Percentiles rank a stretch among this genome's conserved stretches.
These are phyloP conservation scores for Phycomyces blakesleeanus DNA, from an alignment of 192 early-diverging fungal species.

Conservation along the genomic window DNA sequence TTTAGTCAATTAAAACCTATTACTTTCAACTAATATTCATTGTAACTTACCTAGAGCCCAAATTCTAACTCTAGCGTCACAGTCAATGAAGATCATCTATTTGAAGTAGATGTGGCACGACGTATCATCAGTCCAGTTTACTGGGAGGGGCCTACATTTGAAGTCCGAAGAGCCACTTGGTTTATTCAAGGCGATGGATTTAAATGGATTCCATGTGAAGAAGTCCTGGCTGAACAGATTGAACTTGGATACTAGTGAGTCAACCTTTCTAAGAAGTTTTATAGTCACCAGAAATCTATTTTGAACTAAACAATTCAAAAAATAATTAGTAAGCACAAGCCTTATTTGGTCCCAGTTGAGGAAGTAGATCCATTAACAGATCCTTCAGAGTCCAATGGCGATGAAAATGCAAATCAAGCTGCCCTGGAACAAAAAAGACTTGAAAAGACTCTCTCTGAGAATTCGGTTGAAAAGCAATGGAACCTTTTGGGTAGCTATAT, in stretches of 20 bases:
- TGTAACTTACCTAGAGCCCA: not conserved
- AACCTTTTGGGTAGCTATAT: conserved; percentile 71
- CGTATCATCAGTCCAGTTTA: conserved; percentile 69
- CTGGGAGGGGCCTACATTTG: conserved; percentile 79
- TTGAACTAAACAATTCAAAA: too few relatives aligned
- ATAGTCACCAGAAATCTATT: not conserved
- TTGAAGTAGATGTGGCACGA: conserved; percentile 72
- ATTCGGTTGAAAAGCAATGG: conserved; percentile 56
- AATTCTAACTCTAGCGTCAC: conserved; percentile 41
- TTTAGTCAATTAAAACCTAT: not conserved
- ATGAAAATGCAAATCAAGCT: not conserved
- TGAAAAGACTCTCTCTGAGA: conserved; percentile 19
- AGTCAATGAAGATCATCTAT: conserved; percentile 76
- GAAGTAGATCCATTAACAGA: conserved; percentile 4
- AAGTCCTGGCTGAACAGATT: conserved; percentile 72
- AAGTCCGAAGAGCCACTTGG: conserved; percentile 81
- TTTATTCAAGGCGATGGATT: conserved; percentile 62
- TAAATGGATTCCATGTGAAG: conserved; percentile 77
- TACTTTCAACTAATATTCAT: not conserved
- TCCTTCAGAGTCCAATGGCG: not conserved
- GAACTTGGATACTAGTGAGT: conserved; percentile 71
- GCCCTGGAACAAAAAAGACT: conserved; percentile 27
- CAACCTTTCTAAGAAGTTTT: not conserved
- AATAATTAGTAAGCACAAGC: conserved; percentile 17
- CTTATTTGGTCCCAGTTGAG: not conserved